phyloP scores from a whole-genome alignment of 78 protist genomes.

The Dictyostelium firmibasis region DNA sequence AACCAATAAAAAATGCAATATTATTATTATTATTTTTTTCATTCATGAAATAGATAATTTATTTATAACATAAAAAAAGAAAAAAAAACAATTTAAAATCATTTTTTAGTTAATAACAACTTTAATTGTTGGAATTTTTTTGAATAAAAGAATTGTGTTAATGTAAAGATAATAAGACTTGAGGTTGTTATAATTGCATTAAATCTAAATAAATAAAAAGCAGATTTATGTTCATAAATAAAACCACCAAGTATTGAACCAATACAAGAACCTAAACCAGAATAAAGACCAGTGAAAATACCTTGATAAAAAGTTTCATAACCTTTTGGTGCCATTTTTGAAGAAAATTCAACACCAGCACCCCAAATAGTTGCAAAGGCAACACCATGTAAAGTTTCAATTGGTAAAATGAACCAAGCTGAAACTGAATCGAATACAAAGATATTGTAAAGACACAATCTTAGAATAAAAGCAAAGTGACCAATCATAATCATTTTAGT shows the following conservation, averaged over 20 bases:
- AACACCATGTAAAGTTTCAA: constrained; percentile 61
- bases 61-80: too few relatives aligned
- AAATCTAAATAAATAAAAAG: background rate
- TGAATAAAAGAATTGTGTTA: background rate
- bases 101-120: too few relatives aligned
- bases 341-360: constrained; percentile 2
- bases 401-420: constrained; percentile 44
- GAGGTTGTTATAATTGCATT: background rate
- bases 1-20: too few relatives aligned
- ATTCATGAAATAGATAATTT: too few relatives aligned
- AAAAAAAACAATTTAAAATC: too few relatives aligned
- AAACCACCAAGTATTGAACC: constrained; percentile 25
- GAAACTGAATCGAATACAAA: background rate
- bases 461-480: background rate
- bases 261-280: constrained; percentile 7
- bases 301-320: constrained; percentile 24
- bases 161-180: background rate
- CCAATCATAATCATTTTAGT: constrained; percentile 11
- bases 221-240: background rate
- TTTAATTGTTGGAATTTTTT: background rate
- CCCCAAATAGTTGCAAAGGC: constrained; percentile 51
- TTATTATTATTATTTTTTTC: too few relatives aligned
- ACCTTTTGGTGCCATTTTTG: background rate
- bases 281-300: background rate
- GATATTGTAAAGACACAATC: background rate